A percentile compares a stretch with the other conserved stretches of the same genome.
These are phyloP conservation scores for Beta corolliflora DNA, from an alignment of 179 eudicot genomes.

Conservation along the genomic window DNA sequence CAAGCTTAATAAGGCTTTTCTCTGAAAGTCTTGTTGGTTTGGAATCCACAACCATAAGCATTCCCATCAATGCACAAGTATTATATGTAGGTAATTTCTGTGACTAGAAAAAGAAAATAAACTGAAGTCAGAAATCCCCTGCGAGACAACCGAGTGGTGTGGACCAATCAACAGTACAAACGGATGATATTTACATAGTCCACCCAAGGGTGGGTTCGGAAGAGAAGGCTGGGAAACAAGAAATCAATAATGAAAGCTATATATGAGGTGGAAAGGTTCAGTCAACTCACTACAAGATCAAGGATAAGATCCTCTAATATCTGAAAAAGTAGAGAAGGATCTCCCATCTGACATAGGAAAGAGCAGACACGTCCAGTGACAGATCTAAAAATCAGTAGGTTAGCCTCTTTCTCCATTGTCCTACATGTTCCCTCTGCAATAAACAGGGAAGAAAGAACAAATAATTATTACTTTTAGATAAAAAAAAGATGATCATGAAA, in stretches of 20 bases:
- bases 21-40: constrained; percentile 63
- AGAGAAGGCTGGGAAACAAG: neutral
- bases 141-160: neutral
- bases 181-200: neutral
- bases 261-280: neutral
- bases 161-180: constrained; percentile 12
- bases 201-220: neutral
- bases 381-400: constrained; percentile 45
- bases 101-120: constrained; percentile 40
- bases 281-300: constrained; percentile 67
- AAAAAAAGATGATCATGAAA: neutral
- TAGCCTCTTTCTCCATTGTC: constrained; percentile 30
- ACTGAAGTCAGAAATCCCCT: constrained; percentile 1
- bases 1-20: constrained; percentile 51
- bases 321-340: constrained; percentile 58
- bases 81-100: constrained; percentile 56
- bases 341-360: constrained; percentile 74
- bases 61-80: constrained; percentile 65
- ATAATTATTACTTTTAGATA: neutral
- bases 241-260: neutral
- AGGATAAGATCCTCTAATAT: constrained; percentile 65
- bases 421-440: constrained; percentile 51
- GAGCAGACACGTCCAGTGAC: constrained; percentile 61
- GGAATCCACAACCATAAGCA: constrained; percentile 60
- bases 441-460: constrained; percentile 2